Evolutionary conservation across 768 basidiomycete genomes (phyloP), one percentile per base, ranked within the genome.

Genomic region (Boletus subparvulus): DNA sequence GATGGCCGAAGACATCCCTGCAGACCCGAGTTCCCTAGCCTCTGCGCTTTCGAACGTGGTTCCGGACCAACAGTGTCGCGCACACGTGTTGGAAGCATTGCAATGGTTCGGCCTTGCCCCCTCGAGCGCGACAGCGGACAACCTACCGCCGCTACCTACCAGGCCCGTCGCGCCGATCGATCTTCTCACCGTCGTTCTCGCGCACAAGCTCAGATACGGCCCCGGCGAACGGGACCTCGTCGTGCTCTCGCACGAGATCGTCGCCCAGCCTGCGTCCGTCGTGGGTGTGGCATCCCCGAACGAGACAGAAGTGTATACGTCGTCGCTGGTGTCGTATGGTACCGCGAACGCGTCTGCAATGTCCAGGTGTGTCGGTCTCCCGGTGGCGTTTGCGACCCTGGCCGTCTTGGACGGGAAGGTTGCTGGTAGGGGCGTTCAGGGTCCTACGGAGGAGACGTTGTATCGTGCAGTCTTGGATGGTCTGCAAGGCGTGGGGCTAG

Each of bases 351-450:
- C 80, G 3, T 88, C 89, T 0, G 94, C 94, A 6, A 97, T 97
- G 94, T 83, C 92, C n/a, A 78, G 85, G 32, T 92, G 90, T 3
- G 94, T 97, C 17, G 94, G 94, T 5, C 72, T 94, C 44, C 94
- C 94, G 0, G 83, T 95, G 8, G 94, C 90, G 1, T 83, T 94
- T 64, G 92, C 92, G 2, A 85, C 92, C 2, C 68, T 89, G 62
- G 76, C 78, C 35, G 78, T 94, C 6, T 71, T 90, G 39, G 87
- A 92, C 66, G 90, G 88, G 1, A 73, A 75, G 53, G 63, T 66
- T 2, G 73, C 69, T 71, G 50, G 60, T 1, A 73, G 84, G 35
- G 92, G 92, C 17, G 92, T 93, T 4, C 76, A 71, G 32, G 86
- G 87, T 11, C 94, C 94, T 0, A 78, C 77, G 33, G 79, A 83